phyloP scores from a whole-genome alignment of 805 yeast genomes.

The Pichia rugopelliculosa region DNA sequence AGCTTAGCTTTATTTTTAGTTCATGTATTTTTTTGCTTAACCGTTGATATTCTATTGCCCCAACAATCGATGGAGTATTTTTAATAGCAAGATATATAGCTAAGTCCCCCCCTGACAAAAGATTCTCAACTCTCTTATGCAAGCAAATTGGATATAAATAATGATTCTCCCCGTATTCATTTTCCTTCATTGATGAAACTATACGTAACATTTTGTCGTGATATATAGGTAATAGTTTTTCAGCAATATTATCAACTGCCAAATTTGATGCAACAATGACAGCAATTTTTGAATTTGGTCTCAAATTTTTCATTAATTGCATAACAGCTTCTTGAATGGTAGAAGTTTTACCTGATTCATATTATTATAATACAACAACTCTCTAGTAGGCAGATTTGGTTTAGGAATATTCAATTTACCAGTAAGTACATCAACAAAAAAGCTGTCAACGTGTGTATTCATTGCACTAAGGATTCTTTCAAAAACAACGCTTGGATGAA shows the following conservation, averaged over 20 bases:
- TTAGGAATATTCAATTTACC: slow-evolving; percentile 42
- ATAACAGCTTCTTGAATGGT: slow-evolving; percentile 74
- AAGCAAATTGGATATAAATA: slow-evolving; percentile 53
- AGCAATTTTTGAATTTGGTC: slow-evolving; percentile 57
- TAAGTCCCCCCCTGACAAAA: slow-evolving; percentile 38
- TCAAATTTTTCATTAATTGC: slow-evolving; percentile 61
- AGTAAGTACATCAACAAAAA: too few relatives aligned
- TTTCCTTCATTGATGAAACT: slow-evolving; percentile 50
- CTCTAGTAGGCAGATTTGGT: slow-evolving; percentile 51
- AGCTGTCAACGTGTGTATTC: too few relatives aligned
- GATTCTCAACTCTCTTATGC: slow-evolving; percentile 49
- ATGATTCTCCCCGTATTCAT: slow-evolving; percentile 50
- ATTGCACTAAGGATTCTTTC: slow-evolving; percentile 59
- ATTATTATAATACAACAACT: too few relatives aligned
- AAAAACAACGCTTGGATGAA: slow-evolving; percentile 59
- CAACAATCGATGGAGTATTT: too few relatives aligned
- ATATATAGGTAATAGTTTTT: slow-evolving; percentile 46
- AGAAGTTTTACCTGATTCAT: slow-evolving; percentile 76
- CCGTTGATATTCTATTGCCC: too few relatives aligned
- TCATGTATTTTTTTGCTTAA: too few relatives aligned
- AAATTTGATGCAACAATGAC: slow-evolving; percentile 71
- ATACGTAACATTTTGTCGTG: slow-evolving; percentile 48
- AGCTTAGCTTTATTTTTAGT: too few relatives aligned
- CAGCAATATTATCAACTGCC: slow-evolving; percentile 70
- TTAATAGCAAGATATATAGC: slow-evolving; percentile 40